Conservation (phyloP, 257 asterid genomes). For the Eustoma russellianum region DNA sequence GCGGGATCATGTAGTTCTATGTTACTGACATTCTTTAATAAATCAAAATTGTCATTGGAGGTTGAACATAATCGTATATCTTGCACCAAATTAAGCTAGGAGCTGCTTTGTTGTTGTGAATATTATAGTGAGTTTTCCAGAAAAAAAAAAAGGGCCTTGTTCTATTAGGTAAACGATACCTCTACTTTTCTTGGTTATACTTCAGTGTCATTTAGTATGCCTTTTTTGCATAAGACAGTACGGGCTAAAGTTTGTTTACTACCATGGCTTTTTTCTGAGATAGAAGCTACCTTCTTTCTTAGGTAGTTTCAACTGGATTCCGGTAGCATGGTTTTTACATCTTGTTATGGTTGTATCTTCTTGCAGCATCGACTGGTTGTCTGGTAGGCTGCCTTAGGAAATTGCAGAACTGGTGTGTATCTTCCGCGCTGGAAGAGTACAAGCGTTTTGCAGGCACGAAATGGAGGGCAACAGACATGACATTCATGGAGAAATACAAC, state of each 20-base stretch:
- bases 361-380: conserved; percentile 47
- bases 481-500: conserved; percentile 30
- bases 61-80: no score
- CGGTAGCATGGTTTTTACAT: conserved; percentile 1
- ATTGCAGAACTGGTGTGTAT: conserved; percentile 39
- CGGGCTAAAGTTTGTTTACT: neutral
- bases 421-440: conserved; percentile 37
- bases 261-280: no score
- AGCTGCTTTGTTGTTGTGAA: no score
- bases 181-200: neutral
- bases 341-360: neutral
- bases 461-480: conserved; percentile 30
- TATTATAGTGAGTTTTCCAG: no score
- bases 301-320: no score
- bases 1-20: no score
- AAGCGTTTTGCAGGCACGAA: conserved; percentile 28
- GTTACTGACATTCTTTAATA: no score
- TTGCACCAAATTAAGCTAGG: no score
- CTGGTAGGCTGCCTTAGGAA: conserved; percentile 43
- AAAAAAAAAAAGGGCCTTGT: no score
- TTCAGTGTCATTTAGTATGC: neutral
- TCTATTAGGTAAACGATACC: neutral
- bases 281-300: no score
- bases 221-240: neutral
- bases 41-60: no score